Evolutionary conservation across 148 eudicot species (phyloP), one percentile per base, ranked within the genome.

Genomic region (Nepenthes gracilis): DNA sequence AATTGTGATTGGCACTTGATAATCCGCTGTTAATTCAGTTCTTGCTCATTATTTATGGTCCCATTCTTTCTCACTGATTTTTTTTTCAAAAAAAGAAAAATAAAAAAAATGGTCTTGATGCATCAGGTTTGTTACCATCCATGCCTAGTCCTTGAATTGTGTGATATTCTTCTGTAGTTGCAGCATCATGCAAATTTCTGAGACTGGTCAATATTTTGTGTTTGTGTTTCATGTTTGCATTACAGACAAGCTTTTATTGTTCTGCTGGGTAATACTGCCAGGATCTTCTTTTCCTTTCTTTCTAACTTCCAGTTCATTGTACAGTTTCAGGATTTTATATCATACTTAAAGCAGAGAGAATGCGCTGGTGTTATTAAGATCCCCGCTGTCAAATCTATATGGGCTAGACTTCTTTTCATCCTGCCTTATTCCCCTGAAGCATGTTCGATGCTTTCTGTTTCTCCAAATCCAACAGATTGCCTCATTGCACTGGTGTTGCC

Each of bases 311-410:
- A 38, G 57, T 62, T 43, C 38, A 38, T 60, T 55, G 38, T 74
- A 56, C 79, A 93, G 99, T 85, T 93, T 77, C 99, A 86, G 70
- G 95, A 89, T 68, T 93, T 89, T 55, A 74, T 83, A 55, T 66
- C 81, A n/a, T 93, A 93, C 75, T 73, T 93, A 73, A 89, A 89
- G 83, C 99, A 93, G 75, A 83, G 99, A 70, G 96, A 86, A 60
- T 93, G 92, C 77, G 95, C 87, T 5, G 99, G 99, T 37, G 99
- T 89, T 34, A 89, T 93, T 35, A 93, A 93, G 79, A 75, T 93
- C 62, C 89, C 95, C 11, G 85, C 90, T 36, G 49, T 68, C 13
- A 84, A 76, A 55, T 57, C 89, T 61, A 63, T 83, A 43, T 89
- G 99, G 99, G 76, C 92, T 12, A 82, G 96, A 54, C 77, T 84